A percentile compares a stretch with the other conserved stretches of the same genome.
Conservation (phyloP, 176 grass and related monocot genomes). For the Dactylis glomerata region DNA sequence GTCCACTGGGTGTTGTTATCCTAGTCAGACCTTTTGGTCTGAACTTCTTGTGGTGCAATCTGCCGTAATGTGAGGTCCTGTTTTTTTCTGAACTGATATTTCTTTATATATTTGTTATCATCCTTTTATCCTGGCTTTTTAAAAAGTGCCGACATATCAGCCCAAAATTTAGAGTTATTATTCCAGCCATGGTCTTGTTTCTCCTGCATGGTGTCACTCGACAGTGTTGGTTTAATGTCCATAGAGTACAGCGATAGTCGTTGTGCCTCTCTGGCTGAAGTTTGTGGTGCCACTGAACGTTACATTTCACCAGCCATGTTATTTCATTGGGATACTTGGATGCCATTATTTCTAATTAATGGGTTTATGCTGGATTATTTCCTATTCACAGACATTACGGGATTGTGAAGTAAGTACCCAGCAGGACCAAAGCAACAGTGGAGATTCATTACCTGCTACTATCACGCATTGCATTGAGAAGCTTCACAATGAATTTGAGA, state of each 20-base stretch:
- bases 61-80: background rate
- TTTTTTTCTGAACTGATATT: background rate
- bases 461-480: constrained; percentile 55
- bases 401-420: constrained; percentile 65
- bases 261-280: background rate
- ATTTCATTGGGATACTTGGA: background rate
- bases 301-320: constrained; percentile 5
- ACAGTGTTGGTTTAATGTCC: background rate
- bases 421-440: constrained; percentile 24
- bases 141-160: background rate
- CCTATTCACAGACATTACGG: constrained; percentile 54
- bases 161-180: background rate
- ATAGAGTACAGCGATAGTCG: background rate
- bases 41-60: background rate
- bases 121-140: constrained; percentile 1
- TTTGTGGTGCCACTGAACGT: background rate
- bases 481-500: constrained; percentile 64
- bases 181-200: background rate
- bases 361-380: constrained; percentile 14
- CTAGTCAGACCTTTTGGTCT: background rate
- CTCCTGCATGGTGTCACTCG: background rate
- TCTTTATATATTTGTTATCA: background rate
- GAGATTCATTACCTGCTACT: constrained; percentile 53
- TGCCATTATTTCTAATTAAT: background rate
- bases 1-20: background rate